Conservation (phyloP, 192 early-diverging fungal genomes). For the Lobosporangium transversale region DNA sequence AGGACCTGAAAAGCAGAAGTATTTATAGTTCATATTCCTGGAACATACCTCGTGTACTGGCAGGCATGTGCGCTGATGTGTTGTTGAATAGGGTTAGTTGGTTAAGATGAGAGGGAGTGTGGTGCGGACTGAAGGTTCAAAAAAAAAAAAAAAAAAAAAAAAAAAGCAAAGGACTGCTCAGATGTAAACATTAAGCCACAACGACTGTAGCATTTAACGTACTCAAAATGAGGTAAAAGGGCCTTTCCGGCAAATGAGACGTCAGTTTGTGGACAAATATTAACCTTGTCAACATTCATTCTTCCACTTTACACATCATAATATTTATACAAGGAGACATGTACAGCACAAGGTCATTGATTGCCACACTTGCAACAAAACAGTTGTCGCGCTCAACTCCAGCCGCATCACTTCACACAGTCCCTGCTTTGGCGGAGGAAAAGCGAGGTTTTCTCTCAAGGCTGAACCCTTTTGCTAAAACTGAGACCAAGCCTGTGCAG, state of each 20-base stretch:
- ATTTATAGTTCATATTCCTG: too few relatives aligned
- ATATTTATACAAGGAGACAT: background rate
- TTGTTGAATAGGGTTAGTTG: background rate
- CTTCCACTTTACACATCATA: background rate
- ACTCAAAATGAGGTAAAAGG: background rate
- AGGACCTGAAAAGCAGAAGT: too few relatives aligned
- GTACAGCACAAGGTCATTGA: slow-evolving; percentile 20
- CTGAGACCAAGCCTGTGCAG: slow-evolving; percentile 1
- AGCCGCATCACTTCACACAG: slow-evolving; percentile 5
- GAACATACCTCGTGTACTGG: background rate
- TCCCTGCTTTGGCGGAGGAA: slow-evolving; percentile 12
- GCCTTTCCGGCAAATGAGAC: too few relatives aligned
- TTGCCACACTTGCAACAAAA: background rate
- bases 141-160: slow-evolving; percentile 7
- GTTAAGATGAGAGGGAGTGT: background rate
- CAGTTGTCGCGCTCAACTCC: background rate
- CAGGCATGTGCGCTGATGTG: background rate
- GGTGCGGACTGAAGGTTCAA: background rate
- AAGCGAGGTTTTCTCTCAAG: slow-evolving; percentile 47
- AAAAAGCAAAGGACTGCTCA: too few relatives aligned
- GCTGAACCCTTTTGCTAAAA: slow-evolving; percentile 47
- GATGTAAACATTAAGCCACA: too few relatives aligned
- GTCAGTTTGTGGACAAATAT: too few relatives aligned
- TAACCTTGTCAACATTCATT: too few relatives aligned
- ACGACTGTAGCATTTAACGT: too few relatives aligned